phyloP scores from a whole-genome alignment of 2,329 filamentous ascomycete species.

The Cordyceps tenuipes region DNA sequence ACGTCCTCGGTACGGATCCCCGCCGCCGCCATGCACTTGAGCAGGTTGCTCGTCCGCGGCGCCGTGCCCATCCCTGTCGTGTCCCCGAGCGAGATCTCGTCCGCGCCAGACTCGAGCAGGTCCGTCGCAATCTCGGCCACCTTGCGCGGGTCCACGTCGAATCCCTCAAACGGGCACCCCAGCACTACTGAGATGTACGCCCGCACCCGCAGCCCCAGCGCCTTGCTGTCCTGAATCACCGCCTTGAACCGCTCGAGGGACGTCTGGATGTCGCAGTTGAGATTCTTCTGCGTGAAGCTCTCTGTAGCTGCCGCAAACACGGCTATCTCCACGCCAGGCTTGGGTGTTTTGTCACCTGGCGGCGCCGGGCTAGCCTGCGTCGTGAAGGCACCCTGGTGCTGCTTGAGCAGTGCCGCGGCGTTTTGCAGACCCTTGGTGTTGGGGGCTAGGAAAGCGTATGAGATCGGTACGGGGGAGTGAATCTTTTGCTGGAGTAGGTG shows the following conservation, averaged over 20 bases:
- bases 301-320: slow-evolving; percentile 80
- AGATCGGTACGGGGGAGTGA: slow-evolving; percentile 46
- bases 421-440: slow-evolving; percentile 65
- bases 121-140: slow-evolving; percentile 59
- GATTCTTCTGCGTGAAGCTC: slow-evolving; percentile 70
- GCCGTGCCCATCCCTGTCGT: slow-evolving; percentile 86
- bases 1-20: slow-evolving; percentile 62
- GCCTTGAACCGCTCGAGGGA: slow-evolving; percentile 62
- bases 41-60: slow-evolving; percentile 56
- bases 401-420: slow-evolving; percentile 45
- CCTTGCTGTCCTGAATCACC: slow-evolving; percentile 62
- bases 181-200: slow-evolving; percentile 77
- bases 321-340: slow-evolving; percentile 58
- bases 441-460: slow-evolving; percentile 74
- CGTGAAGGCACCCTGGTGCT: slow-evolving; percentile 40
- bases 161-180: slow-evolving; percentile 68
- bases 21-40: slow-evolving; percentile 56
- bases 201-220: slow-evolving; percentile 57
- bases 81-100: slow-evolving; percentile 84
- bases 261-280: slow-evolving; percentile 70
- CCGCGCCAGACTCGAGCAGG: slow-evolving; percentile 77
- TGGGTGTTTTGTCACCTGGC: slow-evolving; percentile 30
- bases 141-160: slow-evolving; percentile 52
- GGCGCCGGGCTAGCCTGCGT: slow-evolving; percentile 39
- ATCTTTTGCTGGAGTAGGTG: slow-evolving; percentile 55